Evolutionary conservation across 106 monocot species (phyloP).

Genomic region (Phalaenopsis aphrodite): DNA sequence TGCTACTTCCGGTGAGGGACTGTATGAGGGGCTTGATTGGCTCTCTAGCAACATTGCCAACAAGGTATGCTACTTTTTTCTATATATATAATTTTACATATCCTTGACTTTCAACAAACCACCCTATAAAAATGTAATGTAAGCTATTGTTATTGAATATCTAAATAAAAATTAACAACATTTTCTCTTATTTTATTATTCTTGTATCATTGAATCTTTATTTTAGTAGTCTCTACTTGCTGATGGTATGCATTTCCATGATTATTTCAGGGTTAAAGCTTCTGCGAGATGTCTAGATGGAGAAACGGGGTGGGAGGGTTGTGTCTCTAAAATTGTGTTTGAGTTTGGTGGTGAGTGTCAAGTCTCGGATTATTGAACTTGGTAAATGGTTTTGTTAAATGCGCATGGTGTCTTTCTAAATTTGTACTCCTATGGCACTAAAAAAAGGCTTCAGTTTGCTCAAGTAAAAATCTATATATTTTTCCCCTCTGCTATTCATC

Average conservation of each 20-base stretch:
- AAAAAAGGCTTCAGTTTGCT: neutral
- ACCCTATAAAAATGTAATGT: neutral
- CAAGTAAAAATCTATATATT: neutral
- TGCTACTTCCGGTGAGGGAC: conserved; percentile 10
- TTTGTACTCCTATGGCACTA: neutral
- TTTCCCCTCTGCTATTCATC: neutral
- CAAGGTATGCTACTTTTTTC: neutral
- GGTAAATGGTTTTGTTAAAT: neutral
- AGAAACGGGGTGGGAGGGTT: neutral
- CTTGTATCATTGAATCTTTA: neutral
- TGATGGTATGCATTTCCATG: neutral
- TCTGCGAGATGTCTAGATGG: neutral
- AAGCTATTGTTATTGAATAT: neutral
- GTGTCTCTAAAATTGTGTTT: neutral
- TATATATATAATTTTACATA: neutral
- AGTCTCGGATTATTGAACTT: neutral
- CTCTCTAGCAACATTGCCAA: conserved; percentile 12
- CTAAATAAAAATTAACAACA: neutral
- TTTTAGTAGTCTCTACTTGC: neutral
- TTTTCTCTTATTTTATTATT: too few relatives aligned
- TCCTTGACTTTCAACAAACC: neutral
- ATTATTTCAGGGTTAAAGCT: neutral
- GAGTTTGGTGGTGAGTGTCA: neutral
- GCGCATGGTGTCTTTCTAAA: neutral
- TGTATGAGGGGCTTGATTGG: conserved; percentile 11